phyloP scores from a whole-genome alignment of 2,329 filamentous ascomycete genomes.

The Pseudogymnoascus sp. region DNA sequence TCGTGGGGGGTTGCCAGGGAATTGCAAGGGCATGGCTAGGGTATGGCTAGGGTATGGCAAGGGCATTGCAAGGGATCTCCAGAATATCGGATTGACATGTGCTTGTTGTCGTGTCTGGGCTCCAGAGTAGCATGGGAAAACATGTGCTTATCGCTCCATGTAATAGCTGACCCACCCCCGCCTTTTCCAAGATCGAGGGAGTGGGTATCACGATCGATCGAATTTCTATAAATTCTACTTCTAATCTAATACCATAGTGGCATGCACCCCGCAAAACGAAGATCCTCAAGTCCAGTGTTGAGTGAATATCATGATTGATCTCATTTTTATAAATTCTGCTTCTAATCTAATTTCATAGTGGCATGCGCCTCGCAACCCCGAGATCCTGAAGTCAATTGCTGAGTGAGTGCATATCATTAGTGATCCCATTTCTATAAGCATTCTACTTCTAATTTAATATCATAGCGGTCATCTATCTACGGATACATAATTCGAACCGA shows the following conservation, averaged over 20 bases:
- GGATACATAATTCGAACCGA: neutral
- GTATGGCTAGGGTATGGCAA: too few relatives aligned
- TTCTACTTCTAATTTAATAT: neutral
- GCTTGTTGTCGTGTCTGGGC: neutral
- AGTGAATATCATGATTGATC: neutral
- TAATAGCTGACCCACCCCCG: neutral
- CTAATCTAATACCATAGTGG: neutral
- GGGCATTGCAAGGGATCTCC: neutral
- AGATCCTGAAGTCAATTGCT: neutral
- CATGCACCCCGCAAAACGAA: too few relatives aligned
- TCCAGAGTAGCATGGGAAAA: neutral
- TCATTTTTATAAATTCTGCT: neutral
- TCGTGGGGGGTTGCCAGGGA: neutral
- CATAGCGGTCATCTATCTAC: neutral
- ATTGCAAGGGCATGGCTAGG: neutral
- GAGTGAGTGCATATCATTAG: neutral
- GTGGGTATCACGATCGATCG: neutral
- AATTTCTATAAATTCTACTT: neutral
- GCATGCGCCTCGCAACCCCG: neutral
- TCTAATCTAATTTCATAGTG: neutral
- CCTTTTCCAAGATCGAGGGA: neutral
- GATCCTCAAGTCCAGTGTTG: neutral
- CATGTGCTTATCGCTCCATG: neutral
- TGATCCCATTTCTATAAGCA: neutral
- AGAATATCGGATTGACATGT: neutral